A percentile compares a stretch with the other conserved stretches of the same genome.
Conservation (phyloP, 257 asterid species). For the Nyctanthes arbortristis region DNA sequence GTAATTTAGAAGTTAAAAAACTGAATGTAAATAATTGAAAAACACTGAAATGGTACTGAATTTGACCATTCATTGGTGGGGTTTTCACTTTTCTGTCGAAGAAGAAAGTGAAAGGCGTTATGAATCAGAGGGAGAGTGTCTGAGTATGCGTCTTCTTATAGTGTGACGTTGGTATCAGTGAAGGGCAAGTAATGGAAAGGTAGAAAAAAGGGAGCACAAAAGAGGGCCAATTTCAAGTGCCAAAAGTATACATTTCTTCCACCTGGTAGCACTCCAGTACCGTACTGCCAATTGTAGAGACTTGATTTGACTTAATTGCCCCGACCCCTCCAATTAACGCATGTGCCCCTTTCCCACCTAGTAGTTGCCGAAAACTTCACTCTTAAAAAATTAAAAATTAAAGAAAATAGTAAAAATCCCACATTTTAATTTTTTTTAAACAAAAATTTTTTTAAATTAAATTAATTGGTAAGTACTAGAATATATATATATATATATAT, state of each 20-base stretch:
- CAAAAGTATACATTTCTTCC: constrained; percentile 16
- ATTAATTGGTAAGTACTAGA: neutral
- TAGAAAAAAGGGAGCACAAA: constrained; percentile 20
- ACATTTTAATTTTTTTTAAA: too few species aligned
- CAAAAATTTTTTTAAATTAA: too few species aligned
- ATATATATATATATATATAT: too few species aligned
- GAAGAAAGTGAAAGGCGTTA: neutral
- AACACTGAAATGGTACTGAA: neutral
- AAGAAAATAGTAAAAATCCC: neutral
- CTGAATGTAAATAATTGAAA: neutral
- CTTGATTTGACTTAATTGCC: constrained; percentile 13
- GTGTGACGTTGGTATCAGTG: neutral
- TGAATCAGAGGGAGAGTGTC: neutral
- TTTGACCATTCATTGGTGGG: constrained; percentile 1
- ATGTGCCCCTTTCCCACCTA: constrained; percentile 27
- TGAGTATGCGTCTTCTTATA: neutral
- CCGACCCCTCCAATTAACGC: too few species aligned
- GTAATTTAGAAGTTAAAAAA: neutral
- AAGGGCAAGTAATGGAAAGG: neutral
- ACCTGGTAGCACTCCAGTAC: constrained; percentile 20
- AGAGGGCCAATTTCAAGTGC: constrained; percentile 20
- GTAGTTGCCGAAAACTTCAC: constrained; percentile 26
- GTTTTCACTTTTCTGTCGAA: constrained; percentile 28
- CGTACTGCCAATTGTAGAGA: neutral
- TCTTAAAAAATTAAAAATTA: neutral